Base-by-base conservation (phyloP, 805 yeast genomes). In the Martiniozyma abietophila region DNA sequence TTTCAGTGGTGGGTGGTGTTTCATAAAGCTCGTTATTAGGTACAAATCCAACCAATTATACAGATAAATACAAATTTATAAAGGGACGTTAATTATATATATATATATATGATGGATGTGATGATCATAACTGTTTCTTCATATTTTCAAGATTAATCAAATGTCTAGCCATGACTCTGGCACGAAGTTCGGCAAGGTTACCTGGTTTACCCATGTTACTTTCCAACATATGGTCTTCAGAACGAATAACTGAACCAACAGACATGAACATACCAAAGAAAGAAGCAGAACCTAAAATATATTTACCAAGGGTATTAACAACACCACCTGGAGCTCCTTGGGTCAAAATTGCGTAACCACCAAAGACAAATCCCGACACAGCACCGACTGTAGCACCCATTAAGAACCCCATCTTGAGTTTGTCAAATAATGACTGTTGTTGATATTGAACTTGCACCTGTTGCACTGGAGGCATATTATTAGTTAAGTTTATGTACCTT, bases 321-420 rank as follows among this genome's bases (percentile, higher is more conserved):
- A 84, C 84, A 37, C 99, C 99, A 53, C 84, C 82, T 31, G 99
- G 98, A n/a, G 98, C 92, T 14, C 99, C 99, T 46, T 81, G 78
- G 37, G 86, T 88, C 45, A 85, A 58, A 47, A 94, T 80, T 39
- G 96, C 80, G 52, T 83, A 76, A 17, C 96, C 95, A 33, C 97
- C 98, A 58, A 89, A 92, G 45, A 94, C 64, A 31, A 89, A 80
- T 43, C 98, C 98, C 25, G 89, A 85, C 51, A 94, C 92, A 8
- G 86, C 92, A 45, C 98, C 98, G 23, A 80, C 88, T 23, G 85
- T 73, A 38, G 76, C 76, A 43, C 99, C 99, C 96, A 92, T 92
- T 65, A 89, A 65, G 41, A 86, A 79, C 36, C 99, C 99, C 97
- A 92, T 92, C 64, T 92, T 92, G 74, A 92, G 83, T 65, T 92